Conservation (phyloP, 2,329 filamentous ascomycete genomes). For the Alternaria incomplexa region DNA sequence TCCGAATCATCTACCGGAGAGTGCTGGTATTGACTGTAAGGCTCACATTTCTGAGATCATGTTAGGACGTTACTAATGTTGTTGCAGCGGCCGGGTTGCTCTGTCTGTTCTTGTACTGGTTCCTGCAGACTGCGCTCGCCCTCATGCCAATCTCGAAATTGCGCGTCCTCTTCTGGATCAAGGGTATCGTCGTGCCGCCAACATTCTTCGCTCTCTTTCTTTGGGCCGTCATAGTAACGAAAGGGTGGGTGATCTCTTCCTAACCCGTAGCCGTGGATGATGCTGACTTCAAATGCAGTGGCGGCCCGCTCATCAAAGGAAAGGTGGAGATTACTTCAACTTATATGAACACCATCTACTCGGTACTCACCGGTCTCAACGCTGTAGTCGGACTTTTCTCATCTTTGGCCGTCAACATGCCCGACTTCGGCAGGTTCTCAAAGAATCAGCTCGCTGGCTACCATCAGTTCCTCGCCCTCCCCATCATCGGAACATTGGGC, state of each 20-base stretch:
- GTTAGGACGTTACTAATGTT: not conserved
- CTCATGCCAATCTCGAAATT: conserved; percentile 55
- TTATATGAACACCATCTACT: conserved; percentile 55
- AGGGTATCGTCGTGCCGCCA: conserved; percentile 52
- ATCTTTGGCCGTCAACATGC: conserved; percentile 59
- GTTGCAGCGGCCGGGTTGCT: conserved; percentile 54
- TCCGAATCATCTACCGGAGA: conserved; percentile 46
- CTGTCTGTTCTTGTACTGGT: conserved; percentile 61
- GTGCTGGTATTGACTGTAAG: conserved; percentile 40
- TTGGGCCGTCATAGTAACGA: conserved; percentile 52
- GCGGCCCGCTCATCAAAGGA: conserved; percentile 51
- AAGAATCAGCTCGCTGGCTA: conserved; percentile 51
- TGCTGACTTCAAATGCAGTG: conserved; percentile 15
- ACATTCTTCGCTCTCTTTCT: conserved; percentile 54
- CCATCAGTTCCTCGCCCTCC: conserved; percentile 56
- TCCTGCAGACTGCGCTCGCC: conserved; percentile 53
- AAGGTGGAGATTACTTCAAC: conserved; percentile 43
- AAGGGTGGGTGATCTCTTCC: conserved; percentile 31
- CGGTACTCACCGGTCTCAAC: conserved; percentile 53
- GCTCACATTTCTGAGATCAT: fast-evolving
- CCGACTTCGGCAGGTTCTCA: conserved; percentile 53
- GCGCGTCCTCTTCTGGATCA: conserved; percentile 53
- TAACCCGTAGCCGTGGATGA: not conserved
- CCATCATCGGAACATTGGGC: conserved; percentile 56
- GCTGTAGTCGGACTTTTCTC: conserved; percentile 59